Evolutionary conservation across 2,329 filamentous ascomycete genomes (phyloP).

Genomic region (Mariannaea elegans): DNA sequence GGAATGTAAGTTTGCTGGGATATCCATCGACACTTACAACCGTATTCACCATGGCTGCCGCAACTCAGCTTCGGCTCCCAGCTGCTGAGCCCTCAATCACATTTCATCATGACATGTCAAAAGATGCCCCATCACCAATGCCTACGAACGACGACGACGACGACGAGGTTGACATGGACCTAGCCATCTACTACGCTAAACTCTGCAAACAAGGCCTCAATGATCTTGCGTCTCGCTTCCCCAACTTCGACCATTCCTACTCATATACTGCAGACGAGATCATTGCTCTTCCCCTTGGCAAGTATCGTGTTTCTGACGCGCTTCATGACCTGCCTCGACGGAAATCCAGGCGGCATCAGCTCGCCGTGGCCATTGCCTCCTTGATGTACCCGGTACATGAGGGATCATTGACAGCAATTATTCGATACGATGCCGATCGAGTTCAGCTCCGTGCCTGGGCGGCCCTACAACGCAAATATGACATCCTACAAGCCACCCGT

Average conservation of each 20-base stretch:
- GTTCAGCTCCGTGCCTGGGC: slow-evolving; percentile 49
- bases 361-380: slow-evolving; percentile 44
- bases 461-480: slow-evolving; percentile 47
- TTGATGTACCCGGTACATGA: slow-evolving; percentile 47
- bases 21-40: neutral
- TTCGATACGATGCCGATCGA: slow-evolving; percentile 49
- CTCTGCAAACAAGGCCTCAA: slow-evolving; percentile 43
- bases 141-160: slow-evolving; percentile 6
- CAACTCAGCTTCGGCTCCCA: slow-evolving; percentile 42
- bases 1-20: neutral
- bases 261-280: slow-evolving; percentile 48
- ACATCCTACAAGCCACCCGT: slow-evolving; percentile 44
- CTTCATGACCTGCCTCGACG: slow-evolving; percentile 48
- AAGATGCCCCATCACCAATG: neutral
- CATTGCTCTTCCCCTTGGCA: slow-evolving; percentile 43
- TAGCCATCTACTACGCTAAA: slow-evolving; percentile 40
- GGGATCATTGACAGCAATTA: slow-evolving; percentile 47
- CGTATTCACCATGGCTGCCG: slow-evolving; percentile 42
- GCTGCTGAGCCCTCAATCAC: slow-evolving; percentile 29
- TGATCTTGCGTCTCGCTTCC: slow-evolving; percentile 38
- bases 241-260: slow-evolving; percentile 41
- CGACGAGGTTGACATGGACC: slow-evolving; percentile 22
- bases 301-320: slow-evolving; percentile 41
- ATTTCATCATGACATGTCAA: slow-evolving; percentile 7
- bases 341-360: slow-evolving; percentile 42